Conservation (phyloP, 805 yeast genomes). For the Lachancea fermentati region DNA sequence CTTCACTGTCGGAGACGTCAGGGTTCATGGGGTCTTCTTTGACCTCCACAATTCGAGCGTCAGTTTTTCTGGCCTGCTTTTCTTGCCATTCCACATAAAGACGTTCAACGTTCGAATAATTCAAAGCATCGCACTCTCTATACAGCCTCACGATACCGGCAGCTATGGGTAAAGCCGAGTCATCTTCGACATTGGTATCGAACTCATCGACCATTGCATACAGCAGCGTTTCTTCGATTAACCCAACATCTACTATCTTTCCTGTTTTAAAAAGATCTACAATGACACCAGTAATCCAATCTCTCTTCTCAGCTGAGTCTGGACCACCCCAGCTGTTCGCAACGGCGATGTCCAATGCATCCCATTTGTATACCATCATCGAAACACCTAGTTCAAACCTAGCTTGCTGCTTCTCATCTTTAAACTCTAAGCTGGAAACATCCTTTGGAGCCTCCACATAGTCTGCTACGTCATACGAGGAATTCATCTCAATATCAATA, state of each 20-base stretch:
- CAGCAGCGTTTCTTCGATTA: constrained; percentile 77
- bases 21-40: constrained; percentile 62
- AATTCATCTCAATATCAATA: too few relatives aligned
- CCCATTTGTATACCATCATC: constrained; percentile 89
- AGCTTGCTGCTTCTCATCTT: constrained; percentile 65
- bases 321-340: constrained; percentile 96
- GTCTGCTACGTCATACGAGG: constrained; percentile 37
- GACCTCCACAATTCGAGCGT: constrained; percentile 38
- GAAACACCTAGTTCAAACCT: constrained; percentile 90
- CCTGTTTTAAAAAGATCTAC: constrained; percentile 67
- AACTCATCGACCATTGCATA: constrained; percentile 95
- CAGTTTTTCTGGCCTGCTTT: constrained; percentile 39
- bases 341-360: constrained; percentile 80
- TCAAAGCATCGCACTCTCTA: constrained; percentile 50
- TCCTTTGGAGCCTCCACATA: constrained; percentile 50
- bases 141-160: constrained; percentile 59
- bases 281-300: constrained; percentile 84
- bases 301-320: constrained; percentile 83
- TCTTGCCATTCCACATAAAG: constrained; percentile 55
- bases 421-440: constrained; percentile 35
- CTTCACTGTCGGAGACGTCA: constrained; percentile 45
- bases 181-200: constrained; percentile 83
- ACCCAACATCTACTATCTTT: constrained; percentile 63
- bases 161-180: constrained; percentile 73
- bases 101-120: constrained; percentile 52